phyloP scores from a whole-genome alignment of 371 early-diverging fungal genomes.

The Fennellomyces sp. region DNA sequence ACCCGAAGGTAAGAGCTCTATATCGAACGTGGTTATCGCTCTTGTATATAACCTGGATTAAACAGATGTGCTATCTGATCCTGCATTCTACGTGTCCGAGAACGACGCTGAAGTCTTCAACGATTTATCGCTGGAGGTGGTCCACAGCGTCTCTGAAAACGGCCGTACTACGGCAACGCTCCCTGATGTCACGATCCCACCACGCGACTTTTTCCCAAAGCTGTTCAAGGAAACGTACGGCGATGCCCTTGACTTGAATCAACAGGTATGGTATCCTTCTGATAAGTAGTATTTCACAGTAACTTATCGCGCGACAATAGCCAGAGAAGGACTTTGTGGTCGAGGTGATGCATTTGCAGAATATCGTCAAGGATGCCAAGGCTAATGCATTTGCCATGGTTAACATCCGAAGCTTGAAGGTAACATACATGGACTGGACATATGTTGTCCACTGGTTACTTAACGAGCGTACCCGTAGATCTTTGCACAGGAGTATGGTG shows the following conservation, averaged over 20 bases:
- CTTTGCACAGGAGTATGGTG: slow-evolving; percentile 32
- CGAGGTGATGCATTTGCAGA: slow-evolving; percentile 15
- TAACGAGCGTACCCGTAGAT: too few species aligned
- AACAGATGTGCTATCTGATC: slow-evolving; percentile 24
- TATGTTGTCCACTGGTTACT: neutral
- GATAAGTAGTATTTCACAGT: neutral
- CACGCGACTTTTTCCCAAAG: neutral
- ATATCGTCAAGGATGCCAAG: slow-evolving; percentile 1
- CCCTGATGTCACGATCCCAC: neutral
- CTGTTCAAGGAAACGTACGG: neutral
- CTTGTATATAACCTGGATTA: neutral
- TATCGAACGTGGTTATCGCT: neutral
- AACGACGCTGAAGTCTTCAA: slow-evolving; percentile 31
- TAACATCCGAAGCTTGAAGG: slow-evolving; percentile 1
- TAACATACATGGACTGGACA: neutral
- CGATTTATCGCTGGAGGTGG: slow-evolving; percentile 27
- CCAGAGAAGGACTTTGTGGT: slow-evolving; percentile 17
- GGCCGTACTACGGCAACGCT: neutral
- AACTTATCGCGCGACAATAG: slow-evolving; percentile 5
- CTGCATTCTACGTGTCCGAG: slow-evolving; percentile 40
- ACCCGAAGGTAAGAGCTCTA: slow-evolving; percentile 14
- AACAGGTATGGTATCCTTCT: neutral
- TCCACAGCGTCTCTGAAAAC: neutral
- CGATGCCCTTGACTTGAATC: slow-evolving; percentile 1
- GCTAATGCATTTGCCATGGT: neutral